Percentiles rank a stretch among this genome's conserved stretches.
phyloP scores from a whole-genome alignment of 768 basidiomycete genomes.

The Suillus americanus region DNA sequence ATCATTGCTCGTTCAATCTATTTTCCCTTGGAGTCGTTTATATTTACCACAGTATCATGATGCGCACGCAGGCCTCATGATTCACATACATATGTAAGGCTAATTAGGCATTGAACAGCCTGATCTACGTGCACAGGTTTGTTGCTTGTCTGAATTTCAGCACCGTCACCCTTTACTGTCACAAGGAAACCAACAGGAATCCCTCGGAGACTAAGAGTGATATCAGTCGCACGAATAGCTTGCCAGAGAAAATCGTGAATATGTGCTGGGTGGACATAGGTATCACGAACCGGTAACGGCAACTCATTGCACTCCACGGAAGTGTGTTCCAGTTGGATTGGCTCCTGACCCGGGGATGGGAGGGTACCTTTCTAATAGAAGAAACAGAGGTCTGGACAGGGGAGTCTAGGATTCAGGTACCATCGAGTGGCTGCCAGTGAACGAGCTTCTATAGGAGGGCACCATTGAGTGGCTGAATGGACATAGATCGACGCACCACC shows the following conservation, averaged over 20 bases:
- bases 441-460: too few relatives aligned
- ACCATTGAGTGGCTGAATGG: too few relatives aligned
- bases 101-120: not conserved
- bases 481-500: too few relatives aligned
- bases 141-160: not conserved
- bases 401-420: too few relatives aligned
- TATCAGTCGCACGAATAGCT: not conserved
- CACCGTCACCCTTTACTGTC: not conserved
- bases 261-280: not conserved
- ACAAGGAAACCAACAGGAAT: not conserved
- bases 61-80: not conserved
- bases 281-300: not conserved
- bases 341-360: too few relatives aligned
- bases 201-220: not conserved
- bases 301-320: not conserved
- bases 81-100: too few relatives aligned
- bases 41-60: too few relatives aligned
- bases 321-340: not conserved
- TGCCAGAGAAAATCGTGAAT: not conserved
- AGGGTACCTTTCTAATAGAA: too few relatives aligned
- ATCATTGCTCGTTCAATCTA: too few relatives aligned
- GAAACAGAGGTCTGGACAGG: too few relatives aligned
- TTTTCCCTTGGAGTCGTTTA: too few relatives aligned
- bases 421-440: too few relatives aligned
- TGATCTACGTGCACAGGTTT: not conserved